Conservation (phyloP, 2,329 filamentous ascomycete genomes). For the Alternaria arbusti region DNA sequence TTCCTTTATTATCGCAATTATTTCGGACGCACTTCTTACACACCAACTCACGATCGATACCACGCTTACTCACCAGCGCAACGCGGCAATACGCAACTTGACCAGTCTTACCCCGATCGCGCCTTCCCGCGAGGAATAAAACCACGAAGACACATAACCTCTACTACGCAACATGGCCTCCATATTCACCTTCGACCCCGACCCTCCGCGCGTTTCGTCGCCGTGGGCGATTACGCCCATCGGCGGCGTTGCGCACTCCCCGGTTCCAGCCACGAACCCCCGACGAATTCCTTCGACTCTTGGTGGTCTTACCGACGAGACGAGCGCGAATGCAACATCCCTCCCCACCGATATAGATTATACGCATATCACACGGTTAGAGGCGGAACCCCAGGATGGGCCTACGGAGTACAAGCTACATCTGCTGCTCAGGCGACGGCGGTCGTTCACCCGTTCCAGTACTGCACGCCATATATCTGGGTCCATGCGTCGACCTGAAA, state of each 20-base stretch:
- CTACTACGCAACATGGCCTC: constrained; percentile 71
- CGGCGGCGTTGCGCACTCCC: constrained; percentile 21
- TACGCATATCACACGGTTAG: constrained; percentile 70
- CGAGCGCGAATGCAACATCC: constrained; percentile 1
- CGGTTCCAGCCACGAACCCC: constrained; percentile 24
- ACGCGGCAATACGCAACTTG: constrained; percentile 9
- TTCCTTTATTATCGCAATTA: constrained; percentile 54
- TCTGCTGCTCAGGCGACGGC: constrained; percentile 78
- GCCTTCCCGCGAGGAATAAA: not conserved
- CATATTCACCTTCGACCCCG: constrained; percentile 92
- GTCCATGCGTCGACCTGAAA: constrained; percentile 54
- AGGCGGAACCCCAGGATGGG: constrained; percentile 90
- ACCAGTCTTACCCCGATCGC: not conserved
- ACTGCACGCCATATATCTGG: constrained; percentile 64
- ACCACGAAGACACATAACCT: not conserved
- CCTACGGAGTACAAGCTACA: constrained; percentile 98
- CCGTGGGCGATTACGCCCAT: constrained; percentile 77
- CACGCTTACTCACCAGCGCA: constrained; percentile 16
- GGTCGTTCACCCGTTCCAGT: constrained; percentile 74
- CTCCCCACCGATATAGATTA: constrained; percentile 30
- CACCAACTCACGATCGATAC: constrained; percentile 58
- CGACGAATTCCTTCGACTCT: constrained; percentile 19
- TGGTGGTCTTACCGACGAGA: constrained; percentile 7
- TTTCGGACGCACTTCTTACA: constrained; percentile 59
- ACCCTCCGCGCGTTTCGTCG: constrained; percentile 85